These are phyloP conservation scores for Monilinia aucupariae DNA, from an alignment of 2,329 filamentous ascomycete species.

Conservation along the genomic window DNA sequence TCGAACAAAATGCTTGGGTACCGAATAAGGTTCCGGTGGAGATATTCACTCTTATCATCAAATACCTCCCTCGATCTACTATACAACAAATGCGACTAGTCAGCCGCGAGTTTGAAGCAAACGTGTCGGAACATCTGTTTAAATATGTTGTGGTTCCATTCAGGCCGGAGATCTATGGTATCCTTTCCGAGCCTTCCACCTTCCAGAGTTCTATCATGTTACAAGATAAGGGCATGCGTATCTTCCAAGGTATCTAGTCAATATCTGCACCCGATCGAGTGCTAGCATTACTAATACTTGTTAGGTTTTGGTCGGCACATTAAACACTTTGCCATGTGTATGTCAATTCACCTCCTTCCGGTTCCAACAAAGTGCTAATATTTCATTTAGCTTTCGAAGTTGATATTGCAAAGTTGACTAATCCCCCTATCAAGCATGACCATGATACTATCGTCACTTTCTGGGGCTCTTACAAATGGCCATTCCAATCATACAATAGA, in stretches of 20 bases:
- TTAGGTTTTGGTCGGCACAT: constrained; percentile 52
- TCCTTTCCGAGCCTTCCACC: constrained; percentile 37
- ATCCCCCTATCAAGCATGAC: constrained; percentile 51
- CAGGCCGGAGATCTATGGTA: constrained; percentile 56
- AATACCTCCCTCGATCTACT: constrained; percentile 51
- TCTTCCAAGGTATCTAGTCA: constrained; percentile 46
- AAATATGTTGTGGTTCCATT: constrained; percentile 61
- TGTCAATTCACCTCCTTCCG: not conserved
- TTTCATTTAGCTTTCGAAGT: constrained; percentile 50
- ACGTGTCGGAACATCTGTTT: constrained; percentile 54
- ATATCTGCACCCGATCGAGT: not conserved
- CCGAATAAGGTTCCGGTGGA: constrained; percentile 50
- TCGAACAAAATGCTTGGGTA: constrained; percentile 35
- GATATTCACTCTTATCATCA: constrained; percentile 53
- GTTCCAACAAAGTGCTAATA: not conserved
- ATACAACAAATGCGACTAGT: constrained; percentile 58
- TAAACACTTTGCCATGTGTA: constrained; percentile 55
- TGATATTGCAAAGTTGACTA: constrained; percentile 46
- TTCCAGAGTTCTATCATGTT: constrained; percentile 29
- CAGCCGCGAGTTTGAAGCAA: constrained; percentile 52
- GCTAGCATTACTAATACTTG: constrained; percentile 12
- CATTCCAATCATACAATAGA: constrained; percentile 51
- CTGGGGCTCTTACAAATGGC: constrained; percentile 63
- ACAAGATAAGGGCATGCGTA: constrained; percentile 48
- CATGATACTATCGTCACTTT: constrained; percentile 52